phyloP scores from a whole-genome alignment of 768 basidiomycete species.

The Russula sp. region DNA sequence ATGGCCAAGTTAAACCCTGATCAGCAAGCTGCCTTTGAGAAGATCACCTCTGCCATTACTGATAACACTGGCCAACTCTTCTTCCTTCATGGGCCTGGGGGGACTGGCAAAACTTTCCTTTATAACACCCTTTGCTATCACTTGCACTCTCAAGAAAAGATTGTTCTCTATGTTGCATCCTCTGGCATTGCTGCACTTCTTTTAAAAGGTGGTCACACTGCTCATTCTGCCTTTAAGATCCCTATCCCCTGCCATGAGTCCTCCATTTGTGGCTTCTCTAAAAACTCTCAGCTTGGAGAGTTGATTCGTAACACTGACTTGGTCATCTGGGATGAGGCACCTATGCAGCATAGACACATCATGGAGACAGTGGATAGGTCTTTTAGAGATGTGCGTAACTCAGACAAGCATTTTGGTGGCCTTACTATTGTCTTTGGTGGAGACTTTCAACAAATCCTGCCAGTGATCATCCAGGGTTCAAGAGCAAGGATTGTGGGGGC shows the following conservation, averaged over 20 bases:
- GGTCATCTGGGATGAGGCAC: background rate
- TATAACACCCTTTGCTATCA: constrained; percentile 29
- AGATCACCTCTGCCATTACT: constrained; percentile 20
- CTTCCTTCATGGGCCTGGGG: constrained; percentile 41
- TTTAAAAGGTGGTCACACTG: too few species aligned
- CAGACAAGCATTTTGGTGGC: background rate
- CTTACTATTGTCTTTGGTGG: background rate
- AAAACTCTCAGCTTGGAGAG: background rate
- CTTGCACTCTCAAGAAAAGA: background rate
- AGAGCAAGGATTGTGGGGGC: too few species aligned
- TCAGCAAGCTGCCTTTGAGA: constrained; percentile 21
- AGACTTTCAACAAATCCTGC: background rate
- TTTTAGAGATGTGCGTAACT: background rate
- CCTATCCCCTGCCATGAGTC: constrained; percentile 23
- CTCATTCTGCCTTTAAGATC: too few species aligned
- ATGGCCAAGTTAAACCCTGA: constrained; percentile 17
- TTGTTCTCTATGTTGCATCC: constrained; percentile 41
- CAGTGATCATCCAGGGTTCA: background rate
- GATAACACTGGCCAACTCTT: constrained; percentile 24
- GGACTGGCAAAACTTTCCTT: constrained; percentile 40
- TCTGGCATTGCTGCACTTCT: constrained; percentile 13
- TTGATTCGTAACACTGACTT: background rate
- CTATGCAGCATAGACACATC: background rate
- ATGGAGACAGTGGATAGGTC: background rate
- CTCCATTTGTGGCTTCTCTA: background rate